Evolutionary conservation across 805 yeast species (phyloP).

Genomic region (Pichia sporocuriosa): DNA sequence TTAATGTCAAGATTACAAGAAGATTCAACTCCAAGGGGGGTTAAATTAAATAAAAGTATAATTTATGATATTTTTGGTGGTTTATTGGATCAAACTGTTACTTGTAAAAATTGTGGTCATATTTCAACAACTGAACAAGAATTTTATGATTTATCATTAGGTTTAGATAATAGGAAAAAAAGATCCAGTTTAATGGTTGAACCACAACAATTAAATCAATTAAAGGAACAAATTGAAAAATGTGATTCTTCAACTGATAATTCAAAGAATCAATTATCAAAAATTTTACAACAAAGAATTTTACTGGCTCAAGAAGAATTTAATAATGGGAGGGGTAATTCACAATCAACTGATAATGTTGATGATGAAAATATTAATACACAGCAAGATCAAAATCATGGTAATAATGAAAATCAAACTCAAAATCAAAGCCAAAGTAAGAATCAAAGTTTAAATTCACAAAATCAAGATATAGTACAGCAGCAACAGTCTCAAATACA

Average conservation of each 20-base stretch:
- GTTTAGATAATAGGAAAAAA: constrained; percentile 51
- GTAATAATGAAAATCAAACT: constrained; percentile 3
- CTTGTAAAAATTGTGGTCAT: constrained; percentile 76
- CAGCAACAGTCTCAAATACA: constrained; percentile 7
- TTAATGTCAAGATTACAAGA: constrained; percentile 82
- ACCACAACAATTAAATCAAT: constrained; percentile 22
- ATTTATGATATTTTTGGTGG: constrained; percentile 95
- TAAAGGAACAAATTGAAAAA: constrained; percentile 24
- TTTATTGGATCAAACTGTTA: constrained; percentile 71
- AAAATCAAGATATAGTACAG: too few relatives aligned
- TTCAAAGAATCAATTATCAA: constrained; percentile 22
- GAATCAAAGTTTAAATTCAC: background rate
- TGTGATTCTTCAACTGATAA: constrained; percentile 21
- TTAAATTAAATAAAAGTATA: constrained; percentile 70
- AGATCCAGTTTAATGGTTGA: constrained; percentile 29
- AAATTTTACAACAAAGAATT: constrained; percentile 26
- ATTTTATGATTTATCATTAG: constrained; percentile 84
- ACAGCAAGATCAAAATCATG: too few relatives aligned
- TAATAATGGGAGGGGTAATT: too few relatives aligned
- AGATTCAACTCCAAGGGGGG: constrained; percentile 88
- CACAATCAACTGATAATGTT: constrained; percentile 19
- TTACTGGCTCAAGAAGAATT: constrained; percentile 24
- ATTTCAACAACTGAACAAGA: constrained; percentile 86
- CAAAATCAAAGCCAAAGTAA: constrained; percentile 5
- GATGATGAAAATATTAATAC: background rate